Evolutionary conservation across 768 basidiomycete species (phyloP).

Genomic region (Russula dissimulans): DNA sequence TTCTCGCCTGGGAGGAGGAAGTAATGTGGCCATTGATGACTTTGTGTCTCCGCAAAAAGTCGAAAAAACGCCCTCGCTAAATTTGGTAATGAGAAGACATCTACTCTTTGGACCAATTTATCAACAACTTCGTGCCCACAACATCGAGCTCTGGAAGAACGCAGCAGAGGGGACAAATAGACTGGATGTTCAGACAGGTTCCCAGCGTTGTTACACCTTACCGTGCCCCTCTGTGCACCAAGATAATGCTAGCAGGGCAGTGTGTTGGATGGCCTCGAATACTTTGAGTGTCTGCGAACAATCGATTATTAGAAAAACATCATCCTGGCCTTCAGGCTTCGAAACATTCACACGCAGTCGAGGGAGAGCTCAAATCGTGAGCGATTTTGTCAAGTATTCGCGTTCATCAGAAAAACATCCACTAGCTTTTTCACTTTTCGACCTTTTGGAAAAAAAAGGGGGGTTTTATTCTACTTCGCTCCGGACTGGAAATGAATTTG

Average conservation of each 20-base stretch:
- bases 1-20: constrained; percentile 84
- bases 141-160: constrained; percentile 12
- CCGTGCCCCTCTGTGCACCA: no score
- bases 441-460: no score
- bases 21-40: constrained; percentile 61
- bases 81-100: not conserved
- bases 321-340: constrained; percentile 28
- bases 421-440: no score
- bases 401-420: no score
- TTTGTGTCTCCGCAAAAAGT: not conserved
- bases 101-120: no score
- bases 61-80: not conserved
- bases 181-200: no score
- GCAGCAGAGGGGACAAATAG: no score
- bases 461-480: no score
- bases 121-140: not conserved
- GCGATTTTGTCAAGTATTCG: constrained; percentile 20
- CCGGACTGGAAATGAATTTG: no score
- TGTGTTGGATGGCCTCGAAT: constrained; percentile 41
- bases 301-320: constrained; percentile 29
- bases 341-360: constrained; percentile 90
- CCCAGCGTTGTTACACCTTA: no score
- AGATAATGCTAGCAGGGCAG: no score
- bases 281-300: constrained; percentile 67
- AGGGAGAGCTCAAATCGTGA: constrained; percentile 75